phyloP scores from a whole-genome alignment of 805 yeast genomes.

The Starmerella stigmatis region DNA sequence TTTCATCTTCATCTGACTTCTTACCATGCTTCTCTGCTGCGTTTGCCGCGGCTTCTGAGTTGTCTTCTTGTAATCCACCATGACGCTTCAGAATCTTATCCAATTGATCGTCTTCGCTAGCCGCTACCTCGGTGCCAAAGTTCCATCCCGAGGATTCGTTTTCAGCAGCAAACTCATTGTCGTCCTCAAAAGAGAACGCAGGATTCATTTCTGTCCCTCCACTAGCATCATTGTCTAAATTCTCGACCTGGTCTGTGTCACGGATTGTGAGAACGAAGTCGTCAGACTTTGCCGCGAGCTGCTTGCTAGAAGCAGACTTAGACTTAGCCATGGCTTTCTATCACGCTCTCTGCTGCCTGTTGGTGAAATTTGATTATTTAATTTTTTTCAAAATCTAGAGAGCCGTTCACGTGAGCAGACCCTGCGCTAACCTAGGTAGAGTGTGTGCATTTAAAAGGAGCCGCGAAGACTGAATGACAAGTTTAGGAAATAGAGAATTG shows the following conservation, averaged over 20 bases:
- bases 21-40: no score
- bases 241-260: constrained; percentile 23
- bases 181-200: constrained; percentile 62
- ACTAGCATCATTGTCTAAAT: constrained; percentile 29
- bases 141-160: constrained; percentile 22
- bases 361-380: constrained; percentile 2
- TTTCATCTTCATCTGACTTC: constrained; percentile 39
- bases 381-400: constrained; percentile 4
- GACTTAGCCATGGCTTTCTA: constrained; percentile 2
- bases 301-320: neutral
- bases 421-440: neutral
- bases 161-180: constrained; percentile 37
- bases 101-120: constrained; percentile 51
- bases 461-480: no score
- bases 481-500: no score
- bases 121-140: constrained; percentile 65
- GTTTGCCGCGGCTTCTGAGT: no score
- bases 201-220: constrained; percentile 51
- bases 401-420: neutral
- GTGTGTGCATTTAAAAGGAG: no score
- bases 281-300: neutral
- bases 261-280: constrained; percentile 25
- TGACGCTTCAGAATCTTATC: constrained; percentile 79
- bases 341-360: neutral
- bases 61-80: constrained; percentile 55